Base-by-base conservation (phyloP, 352 stramenopile genomes). In the Globisporangium iwayamae region DNA sequence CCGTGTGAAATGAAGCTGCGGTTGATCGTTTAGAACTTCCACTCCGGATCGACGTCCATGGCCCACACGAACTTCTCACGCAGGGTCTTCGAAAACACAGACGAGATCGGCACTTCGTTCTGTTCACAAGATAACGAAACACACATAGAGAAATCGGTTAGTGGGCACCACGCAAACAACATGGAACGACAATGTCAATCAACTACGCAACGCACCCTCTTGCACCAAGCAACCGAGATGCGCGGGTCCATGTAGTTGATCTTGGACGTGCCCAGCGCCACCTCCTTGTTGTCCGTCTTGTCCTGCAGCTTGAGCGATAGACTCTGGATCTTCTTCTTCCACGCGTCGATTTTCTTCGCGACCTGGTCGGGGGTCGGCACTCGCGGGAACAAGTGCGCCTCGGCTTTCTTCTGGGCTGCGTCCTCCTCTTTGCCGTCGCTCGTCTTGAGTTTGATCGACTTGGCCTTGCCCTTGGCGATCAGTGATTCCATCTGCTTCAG, bases 201-300 rank as follows among this genome's bases (percentile, higher is more conserved):
- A 62, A 18, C 9, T 3, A 46, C 39, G 39, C 11, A 62, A 98
- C 98, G 51, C 94, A 98, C 72, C 63, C 96, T 81, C 77, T 99
- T 99, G 84, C 96, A 99, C 96, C 97, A 99, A 45, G 98, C 98
- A 52, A 99, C 97, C 20, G 95, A 98, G 72, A 99, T 99, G 61
- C 98, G 91, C 22, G 98, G 98, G 78, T 99, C 98, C 97, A 99
- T 99, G 76, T 99, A 99, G 73, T 99, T 99, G 75, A 99, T 97
- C 85, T 99, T 99, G 66, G 96, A 99, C 66, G 98, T 99, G 70
- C 97, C 96, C 11, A 99, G 87, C 32, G 97, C 96, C 6, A 98
- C 94, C 68, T 99, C 96, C 73, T 99, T 99, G 81, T 99, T 99
- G 72, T 99, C 97, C 63, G 98, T 93, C 72, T 99, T 99, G 80